Evolutionary conservation across 2,329 filamentous ascomycete genomes (phyloP), one percentile per base, ranked within the genome.

Genomic region (Cladosporium colombiae): DNA sequence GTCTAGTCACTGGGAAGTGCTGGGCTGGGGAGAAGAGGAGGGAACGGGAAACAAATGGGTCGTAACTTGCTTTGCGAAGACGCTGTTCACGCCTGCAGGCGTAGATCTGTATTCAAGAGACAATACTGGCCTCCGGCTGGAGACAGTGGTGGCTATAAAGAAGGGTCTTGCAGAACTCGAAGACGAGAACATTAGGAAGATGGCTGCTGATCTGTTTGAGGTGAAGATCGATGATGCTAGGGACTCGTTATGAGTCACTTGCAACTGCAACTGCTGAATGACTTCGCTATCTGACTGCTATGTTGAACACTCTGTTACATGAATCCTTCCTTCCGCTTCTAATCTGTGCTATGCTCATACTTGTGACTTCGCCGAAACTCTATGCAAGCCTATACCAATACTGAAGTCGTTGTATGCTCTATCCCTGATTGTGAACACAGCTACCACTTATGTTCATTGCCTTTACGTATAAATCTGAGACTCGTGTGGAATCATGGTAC

Each of bases 31-130:
- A 5, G 85, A 89, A 74, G 78, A 80, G 25, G 75, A 78, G 62
- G 68, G 60, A 10, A 70, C 65, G 13, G 69, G 69, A 13, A 76
- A 75, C 84, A 71, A 79, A 37, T 96, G 91, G 91, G 87, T 86
- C 1, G 91, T 96, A 16, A 96, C 91, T 5, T 94, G 89, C 83
- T 96, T 96, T 77, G 88, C 89, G 68, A 89, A 91, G 73, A 96
- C 91, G 27, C 71, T 93, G 53, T 96, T 96, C 71, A 95, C 92
- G 7, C 89, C 90, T 68, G 91, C 92, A 65, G 92, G 92, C 0
- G 73, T 96, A 33, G 92, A 96, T 78, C 78, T 96, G 11, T 95
- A 94, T 77, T 88, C 86, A 55, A 83, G 90, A 70, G 81, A 84
- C 18, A 83, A 79, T 61, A 84, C 83, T 68, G 90, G 90, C 0